Evolutionary conservation across 768 basidiomycete species (phyloP).

Genomic region (Leccinum subtestaceum): DNA sequence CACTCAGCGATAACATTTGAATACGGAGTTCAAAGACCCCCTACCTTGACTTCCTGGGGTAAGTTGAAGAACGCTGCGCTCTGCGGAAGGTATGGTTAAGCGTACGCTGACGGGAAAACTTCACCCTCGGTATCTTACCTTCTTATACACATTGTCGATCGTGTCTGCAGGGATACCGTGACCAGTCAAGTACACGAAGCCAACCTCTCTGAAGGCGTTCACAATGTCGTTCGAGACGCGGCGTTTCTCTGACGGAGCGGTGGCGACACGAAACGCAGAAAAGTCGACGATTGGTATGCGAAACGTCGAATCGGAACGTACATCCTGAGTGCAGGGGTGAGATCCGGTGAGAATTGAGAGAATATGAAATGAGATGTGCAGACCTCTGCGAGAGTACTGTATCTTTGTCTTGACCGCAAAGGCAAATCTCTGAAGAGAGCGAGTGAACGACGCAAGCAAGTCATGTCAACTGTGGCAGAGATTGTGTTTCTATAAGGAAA

Average conservation of each 20-base stretch:
- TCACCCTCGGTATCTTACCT: conserved; percentile 43
- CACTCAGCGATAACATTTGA: background rate
- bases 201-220: conserved; percentile 73
- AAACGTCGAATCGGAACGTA: conserved; percentile 42
- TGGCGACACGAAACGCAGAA: conserved; percentile 54
- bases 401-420: conserved; percentile 8
- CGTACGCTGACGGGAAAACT: background rate
- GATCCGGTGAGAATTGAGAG: background rate
- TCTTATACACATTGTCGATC: conserved; percentile 58
- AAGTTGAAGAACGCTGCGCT: conserved; percentile 75
- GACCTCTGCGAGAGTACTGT: conserved; percentile 29
- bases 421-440: conserved; percentile 4
- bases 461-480: conserved; percentile 1
- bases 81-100: conserved; percentile 37
- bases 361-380: background rate
- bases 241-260: conserved; percentile 54
- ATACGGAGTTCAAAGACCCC: background rate
- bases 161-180: conserved; percentile 65
- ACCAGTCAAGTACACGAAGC: conserved; percentile 74
- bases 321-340: conserved; percentile 25
- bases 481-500: too few species aligned
- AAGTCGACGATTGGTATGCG: conserved; percentile 81
- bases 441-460: conserved; percentile 15
- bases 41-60: conserved; percentile 59
- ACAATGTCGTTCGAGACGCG: conserved; percentile 65